Conservation (phyloP, 495 filamentous ascomycete genomes). For the Neurospora sp. region DNA sequence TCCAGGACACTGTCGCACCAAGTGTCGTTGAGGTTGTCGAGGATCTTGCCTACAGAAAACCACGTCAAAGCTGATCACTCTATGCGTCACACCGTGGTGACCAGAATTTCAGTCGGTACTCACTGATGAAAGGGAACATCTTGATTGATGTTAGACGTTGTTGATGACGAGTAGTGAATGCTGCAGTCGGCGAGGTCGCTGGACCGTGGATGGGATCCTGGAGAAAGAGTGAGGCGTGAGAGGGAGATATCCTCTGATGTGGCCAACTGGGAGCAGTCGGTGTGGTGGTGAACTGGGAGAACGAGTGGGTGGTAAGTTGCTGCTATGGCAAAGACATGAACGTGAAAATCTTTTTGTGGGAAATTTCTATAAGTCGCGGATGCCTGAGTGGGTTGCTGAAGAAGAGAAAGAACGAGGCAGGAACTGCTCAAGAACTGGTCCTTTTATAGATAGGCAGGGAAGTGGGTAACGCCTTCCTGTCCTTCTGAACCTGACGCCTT, state of each 20-base stretch:
- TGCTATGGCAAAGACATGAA: not conserved
- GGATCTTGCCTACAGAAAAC: not conserved
- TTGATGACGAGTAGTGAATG: not conserved
- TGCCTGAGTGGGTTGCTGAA: not conserved
- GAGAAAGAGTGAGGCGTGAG: not conserved
- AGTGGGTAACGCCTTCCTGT: not conserved
- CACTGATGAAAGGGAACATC: not conserved
- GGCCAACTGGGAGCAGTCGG: not conserved
- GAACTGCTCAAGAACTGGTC: not conserved
- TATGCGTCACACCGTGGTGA: not conserved
- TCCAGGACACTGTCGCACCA: slow-evolving; percentile 35
- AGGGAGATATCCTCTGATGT: not conserved
- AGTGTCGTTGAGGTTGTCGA: slow-evolving; percentile 2
- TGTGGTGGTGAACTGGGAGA: not conserved
- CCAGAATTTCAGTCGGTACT: not conserved
- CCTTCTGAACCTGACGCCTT: not conserved
- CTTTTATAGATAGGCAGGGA: not conserved
- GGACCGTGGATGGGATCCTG: not conserved
- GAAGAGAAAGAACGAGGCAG: not conserved
- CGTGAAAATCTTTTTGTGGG: not conserved
- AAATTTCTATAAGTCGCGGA: not conserved
- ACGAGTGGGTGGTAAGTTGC: not conserved
- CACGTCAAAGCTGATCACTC: not conserved
- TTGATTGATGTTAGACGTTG: not conserved
- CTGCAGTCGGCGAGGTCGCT: not conserved